These are phyloP conservation scores for Paraconiothyrium brasiliense DNA, from an alignment of 2,329 filamentous ascomycete species.

Conservation along the genomic window DNA sequence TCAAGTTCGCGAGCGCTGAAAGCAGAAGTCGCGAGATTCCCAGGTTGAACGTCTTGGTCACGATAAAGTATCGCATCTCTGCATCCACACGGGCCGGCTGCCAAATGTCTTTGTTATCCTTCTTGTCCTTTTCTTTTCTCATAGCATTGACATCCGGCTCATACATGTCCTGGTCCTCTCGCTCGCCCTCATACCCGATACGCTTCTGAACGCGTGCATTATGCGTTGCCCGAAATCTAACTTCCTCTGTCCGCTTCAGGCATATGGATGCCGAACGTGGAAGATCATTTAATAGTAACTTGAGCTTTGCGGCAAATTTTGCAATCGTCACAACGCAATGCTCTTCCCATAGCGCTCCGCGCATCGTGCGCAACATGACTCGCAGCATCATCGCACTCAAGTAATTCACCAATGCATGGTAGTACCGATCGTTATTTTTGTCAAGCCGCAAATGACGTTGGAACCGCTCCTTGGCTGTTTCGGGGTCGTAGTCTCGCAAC, in stretches of 20 bases:
- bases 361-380: constrained; percentile 1
- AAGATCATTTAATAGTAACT: constrained; percentile 5
- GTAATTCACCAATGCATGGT: constrained; percentile 7
- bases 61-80: constrained; percentile 11
- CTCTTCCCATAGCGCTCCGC: constrained; percentile 2
- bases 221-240: constrained; percentile 2
- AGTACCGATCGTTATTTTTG: constrained; percentile 1
- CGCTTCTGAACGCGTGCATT: constrained; percentile 1
- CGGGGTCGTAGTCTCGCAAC: constrained; percentile 8
- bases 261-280: constrained; percentile 1
- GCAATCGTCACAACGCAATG: constrained; percentile 9
- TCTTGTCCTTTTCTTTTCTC: neutral
- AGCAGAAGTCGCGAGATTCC: constrained; percentile 1
- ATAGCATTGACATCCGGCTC: neutral
- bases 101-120: neutral
- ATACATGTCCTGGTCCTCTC: neutral
- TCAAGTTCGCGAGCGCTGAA: constrained; percentile 1
- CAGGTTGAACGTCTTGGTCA: constrained; percentile 6
- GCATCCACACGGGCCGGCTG: constrained; percentile 7
- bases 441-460: constrained; percentile 10
- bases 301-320: constrained; percentile 9
- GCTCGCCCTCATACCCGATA: constrained; percentile 4
- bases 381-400: constrained; percentile 7
- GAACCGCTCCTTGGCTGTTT: constrained; percentile 9
- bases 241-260: constrained; percentile 3